Evolutionary conservation across 106 monocot species (phyloP).

Genomic region (Iris macrosiphon): DNA sequence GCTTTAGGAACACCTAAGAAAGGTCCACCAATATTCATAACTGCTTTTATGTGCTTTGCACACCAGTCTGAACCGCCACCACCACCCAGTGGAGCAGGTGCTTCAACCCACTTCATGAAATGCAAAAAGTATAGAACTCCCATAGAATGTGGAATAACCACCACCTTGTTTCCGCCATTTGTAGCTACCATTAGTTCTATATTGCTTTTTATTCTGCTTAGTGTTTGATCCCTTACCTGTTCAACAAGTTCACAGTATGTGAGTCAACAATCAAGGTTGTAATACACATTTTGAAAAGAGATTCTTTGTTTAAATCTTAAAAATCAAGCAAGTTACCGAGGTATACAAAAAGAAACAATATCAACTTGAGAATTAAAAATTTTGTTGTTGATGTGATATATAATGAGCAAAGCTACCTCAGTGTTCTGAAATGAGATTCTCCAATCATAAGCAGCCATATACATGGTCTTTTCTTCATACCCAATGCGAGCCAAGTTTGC

Average conservation of each 20-base stretch:
- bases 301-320: neutral
- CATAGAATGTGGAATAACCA: constrained; percentile 99
- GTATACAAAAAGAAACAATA: too few species aligned
- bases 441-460: constrained; percentile 99
- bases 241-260: constrained; percentile 3
- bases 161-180: constrained; percentile 92
- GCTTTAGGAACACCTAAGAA: constrained; percentile 99
- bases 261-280: constrained; percentile 7
- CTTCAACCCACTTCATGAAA: constrained; percentile 99
- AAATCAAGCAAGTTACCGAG: neutral
- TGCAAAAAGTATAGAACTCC: constrained; percentile 94
- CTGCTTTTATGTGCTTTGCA: constrained; percentile 91
- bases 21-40: constrained; percentile 98
- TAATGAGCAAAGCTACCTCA: constrained; percentile 40
- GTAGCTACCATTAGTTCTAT: constrained; percentile 94
- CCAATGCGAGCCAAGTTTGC: constrained; percentile 98
- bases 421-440: constrained; percentile 99
- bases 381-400: too few species aligned
- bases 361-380: too few species aligned
- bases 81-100: constrained; percentile 84
- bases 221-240: constrained; percentile 85
- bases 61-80: constrained; percentile 91
- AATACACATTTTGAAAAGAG: neutral
- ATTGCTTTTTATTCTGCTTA: constrained; percentile 95
- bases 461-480: constrained; percentile 99